Evolutionary conservation across 1,284 basidiomycete genomes (phyloP).

Genomic region (Papiliotrema laurentii): DNA sequence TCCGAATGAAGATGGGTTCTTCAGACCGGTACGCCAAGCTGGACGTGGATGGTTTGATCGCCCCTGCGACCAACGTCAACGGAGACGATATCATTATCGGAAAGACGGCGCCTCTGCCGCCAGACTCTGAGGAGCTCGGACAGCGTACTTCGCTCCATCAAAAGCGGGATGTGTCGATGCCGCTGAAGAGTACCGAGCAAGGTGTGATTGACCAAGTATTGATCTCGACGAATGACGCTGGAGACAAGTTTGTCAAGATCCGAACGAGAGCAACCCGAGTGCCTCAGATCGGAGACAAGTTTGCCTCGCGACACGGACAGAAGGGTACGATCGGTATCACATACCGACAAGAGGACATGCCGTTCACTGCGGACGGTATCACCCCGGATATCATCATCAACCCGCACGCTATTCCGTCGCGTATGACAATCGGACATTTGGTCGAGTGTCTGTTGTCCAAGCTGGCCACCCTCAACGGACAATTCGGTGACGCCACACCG

Average conservation of each 20-base stretch:
- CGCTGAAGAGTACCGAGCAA: slow-evolving; percentile 95
- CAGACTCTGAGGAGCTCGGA: slow-evolving; percentile 94
- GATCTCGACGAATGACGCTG: slow-evolving; percentile 92
- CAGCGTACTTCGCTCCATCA: slow-evolving; percentile 89
- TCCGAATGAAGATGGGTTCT: slow-evolving; percentile 96
- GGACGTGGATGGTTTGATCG: slow-evolving; percentile 92
- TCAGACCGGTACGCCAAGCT: slow-evolving; percentile 80
- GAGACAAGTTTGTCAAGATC: slow-evolving; percentile 98
- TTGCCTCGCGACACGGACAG: slow-evolving; percentile 98
- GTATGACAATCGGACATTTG: slow-evolving; percentile 99
- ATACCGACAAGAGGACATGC: slow-evolving; percentile 99
- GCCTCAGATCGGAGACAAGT: slow-evolving; percentile 98
- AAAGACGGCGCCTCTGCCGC: slow-evolving; percentile 95
- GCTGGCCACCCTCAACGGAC: slow-evolving; percentile 90
- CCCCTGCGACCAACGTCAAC: slow-evolving; percentile 88
- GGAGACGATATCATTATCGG: slow-evolving; percentile 99
- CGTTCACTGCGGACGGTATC: slow-evolving; percentile 94
- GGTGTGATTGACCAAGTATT: slow-evolving; percentile 97
- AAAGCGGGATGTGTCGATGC: slow-evolving; percentile 90
- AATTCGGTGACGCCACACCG: slow-evolving; percentile 96
- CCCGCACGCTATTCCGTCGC: slow-evolving; percentile 97
- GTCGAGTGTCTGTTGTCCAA: slow-evolving; percentile 97
- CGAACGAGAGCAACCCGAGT: slow-evolving; percentile 92
- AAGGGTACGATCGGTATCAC: slow-evolving; percentile 99
- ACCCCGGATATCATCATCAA: slow-evolving; percentile 98